Evolutionary conservation across 495 filamentous ascomycete species (phyloP), one percentile per base, ranked within the genome.

Genomic region (Aspergillus avenaceus): DNA sequence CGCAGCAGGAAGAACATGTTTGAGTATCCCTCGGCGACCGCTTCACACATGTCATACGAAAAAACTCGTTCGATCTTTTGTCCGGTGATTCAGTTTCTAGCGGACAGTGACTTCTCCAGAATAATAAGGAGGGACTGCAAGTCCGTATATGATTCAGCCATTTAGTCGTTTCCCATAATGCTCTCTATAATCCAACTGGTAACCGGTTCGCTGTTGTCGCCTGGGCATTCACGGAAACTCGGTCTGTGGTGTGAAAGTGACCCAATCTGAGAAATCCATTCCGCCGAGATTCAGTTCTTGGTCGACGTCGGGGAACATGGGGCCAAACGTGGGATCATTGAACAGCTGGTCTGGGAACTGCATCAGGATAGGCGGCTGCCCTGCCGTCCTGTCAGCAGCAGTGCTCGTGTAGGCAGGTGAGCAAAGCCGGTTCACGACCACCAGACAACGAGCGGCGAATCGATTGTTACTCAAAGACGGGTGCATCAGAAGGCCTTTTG

Each of bases 191-290:
- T 8, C 25, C 41, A 11, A 9, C 9, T 45, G 26, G 27, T 16
- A 11, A 45, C 21, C 27, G 42, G 27, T 18, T 32, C 19, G 16
- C 26, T 23, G 13, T 4, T 28, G 12, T 48, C 18, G 12, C 21
- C 18, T 42, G 19, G 22, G 2, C 28, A 14, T 34, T 52, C 45
- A 57, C 38, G 54, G 44, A 40, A 61, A 59, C 44, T 71, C 59
- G 50, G 48, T 62, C 58, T 53, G 58, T 26, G 52, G 45, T 8
- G 65, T 54, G 41, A 66, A 75, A 48, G 71, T 70, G 27, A 75
- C 69, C 72, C 72, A 75, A 40, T 75, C 72, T 0, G 70, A 71
- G 44, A 75, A 73, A 47, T 75, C 69, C 67, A 75, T 69, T 8
- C 61, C 66, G 7, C 49, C 55, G 1, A 70, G 27, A 27, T 60